These are phyloP conservation scores for Nakataea oryzae DNA, from an alignment of 2,329 filamentous ascomycete genomes.

Conservation along the genomic window DNA sequence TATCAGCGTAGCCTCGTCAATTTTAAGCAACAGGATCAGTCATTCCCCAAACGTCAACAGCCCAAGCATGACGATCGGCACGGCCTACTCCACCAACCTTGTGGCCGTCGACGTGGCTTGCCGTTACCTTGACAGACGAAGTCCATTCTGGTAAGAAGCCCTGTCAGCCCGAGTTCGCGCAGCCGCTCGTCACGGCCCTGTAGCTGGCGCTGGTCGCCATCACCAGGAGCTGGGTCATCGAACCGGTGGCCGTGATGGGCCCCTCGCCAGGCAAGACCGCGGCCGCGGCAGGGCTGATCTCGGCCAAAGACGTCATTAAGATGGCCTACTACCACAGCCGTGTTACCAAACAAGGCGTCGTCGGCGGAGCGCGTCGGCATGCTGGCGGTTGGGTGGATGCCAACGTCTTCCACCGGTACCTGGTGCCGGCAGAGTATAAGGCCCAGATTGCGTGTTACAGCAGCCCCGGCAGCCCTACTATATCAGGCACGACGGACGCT, in stretches of 20 bases:
- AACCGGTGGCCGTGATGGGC: conserved; percentile 1
- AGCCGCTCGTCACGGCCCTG: conserved; percentile 6
- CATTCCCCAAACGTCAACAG: neutral
- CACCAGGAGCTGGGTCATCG: neutral
- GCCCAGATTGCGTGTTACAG: neutral
- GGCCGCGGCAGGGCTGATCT: conserved; percentile 4
- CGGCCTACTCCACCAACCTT: neutral
- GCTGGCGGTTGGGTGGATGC: no score
- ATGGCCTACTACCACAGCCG: neutral
- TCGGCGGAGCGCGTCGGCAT: no score
- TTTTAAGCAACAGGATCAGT: neutral
- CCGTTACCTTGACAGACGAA: neutral
- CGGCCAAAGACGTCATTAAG: neutral
- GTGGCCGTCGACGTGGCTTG: neutral
- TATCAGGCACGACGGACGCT: neutral
- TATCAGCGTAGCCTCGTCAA: no score
- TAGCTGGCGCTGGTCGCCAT: conserved; percentile 4
- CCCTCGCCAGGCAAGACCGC: conserved; percentile 8
- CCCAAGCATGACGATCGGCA: neutral
- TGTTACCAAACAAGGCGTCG: conserved; percentile 7
- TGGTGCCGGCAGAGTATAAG: neutral
- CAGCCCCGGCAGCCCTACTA: neutral
- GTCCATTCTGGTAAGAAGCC: neutral
- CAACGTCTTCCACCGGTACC: conserved; percentile 1
- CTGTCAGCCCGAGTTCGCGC: conserved; percentile 1